phyloP scores from a whole-genome alignment of 495 filamentous ascomycete species.

The Amniculicola lignicola region DNA sequence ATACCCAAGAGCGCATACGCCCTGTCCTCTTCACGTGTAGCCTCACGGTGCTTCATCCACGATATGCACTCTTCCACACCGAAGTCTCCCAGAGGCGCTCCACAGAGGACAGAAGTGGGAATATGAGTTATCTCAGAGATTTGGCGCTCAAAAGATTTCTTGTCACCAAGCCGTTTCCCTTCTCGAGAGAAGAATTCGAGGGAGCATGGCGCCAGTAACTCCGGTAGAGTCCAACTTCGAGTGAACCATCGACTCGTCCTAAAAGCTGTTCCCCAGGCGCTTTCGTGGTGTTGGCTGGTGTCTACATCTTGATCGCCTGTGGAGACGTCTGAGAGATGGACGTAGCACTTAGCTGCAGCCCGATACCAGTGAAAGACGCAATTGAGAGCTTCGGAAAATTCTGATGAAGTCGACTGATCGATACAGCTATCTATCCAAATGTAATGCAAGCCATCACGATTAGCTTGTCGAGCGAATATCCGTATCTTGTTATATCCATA shows the following conservation, averaged over 20 bases:
- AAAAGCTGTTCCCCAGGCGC: slow-evolving; percentile 1
- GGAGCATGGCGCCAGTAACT: slow-evolving; percentile 3
- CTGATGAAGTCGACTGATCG: neutral
- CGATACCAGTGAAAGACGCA: slow-evolving; percentile 11
- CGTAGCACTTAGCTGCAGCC: slow-evolving; percentile 12
- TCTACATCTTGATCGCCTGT: neutral
- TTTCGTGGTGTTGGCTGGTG: neutral
- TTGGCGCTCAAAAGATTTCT: slow-evolving; percentile 4
- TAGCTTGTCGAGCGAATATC: neutral
- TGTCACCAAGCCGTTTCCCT: slow-evolving; percentile 12
- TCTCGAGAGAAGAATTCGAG: slow-evolving; percentile 19
- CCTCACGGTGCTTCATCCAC: slow-evolving; percentile 10
- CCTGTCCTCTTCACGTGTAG: slow-evolving; percentile 11
- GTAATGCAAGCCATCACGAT: neutral
- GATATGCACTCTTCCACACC: slow-evolving; percentile 17
- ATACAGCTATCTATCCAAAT: no score
- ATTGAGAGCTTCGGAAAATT: no score
- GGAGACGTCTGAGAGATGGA: slow-evolving; percentile 9
- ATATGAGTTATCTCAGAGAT: slow-evolving; percentile 17
- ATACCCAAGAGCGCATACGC: slow-evolving; percentile 16
- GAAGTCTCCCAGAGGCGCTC: slow-evolving; percentile 10
- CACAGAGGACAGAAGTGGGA: slow-evolving; percentile 8
- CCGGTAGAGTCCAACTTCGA: slow-evolving; percentile 24
- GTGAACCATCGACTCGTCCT: slow-evolving; percentile 17
- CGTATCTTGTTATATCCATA: neutral